Percentiles rank a stretch among this genome's conserved stretches.
Evolutionary conservation across 2,329 filamentous ascomycete genomes (phyloP).

Genomic region (Hypoxylon sp.): DNA sequence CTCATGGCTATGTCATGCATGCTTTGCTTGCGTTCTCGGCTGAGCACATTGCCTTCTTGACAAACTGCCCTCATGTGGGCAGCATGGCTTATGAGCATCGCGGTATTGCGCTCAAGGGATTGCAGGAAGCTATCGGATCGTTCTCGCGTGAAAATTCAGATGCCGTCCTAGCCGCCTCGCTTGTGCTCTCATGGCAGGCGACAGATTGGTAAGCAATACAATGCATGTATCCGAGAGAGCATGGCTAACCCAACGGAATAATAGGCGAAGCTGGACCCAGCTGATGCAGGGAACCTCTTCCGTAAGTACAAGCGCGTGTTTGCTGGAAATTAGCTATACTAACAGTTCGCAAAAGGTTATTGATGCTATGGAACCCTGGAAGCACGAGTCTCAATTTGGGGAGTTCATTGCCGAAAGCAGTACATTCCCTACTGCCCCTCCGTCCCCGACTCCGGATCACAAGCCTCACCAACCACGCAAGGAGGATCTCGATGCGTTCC

Average conservation of each 20-base stretch:
- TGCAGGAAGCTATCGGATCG: slow-evolving; percentile 87
- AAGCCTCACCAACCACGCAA: slow-evolving; percentile 75
- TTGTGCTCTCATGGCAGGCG: slow-evolving; percentile 95
- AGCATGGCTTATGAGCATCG: slow-evolving; percentile 93
- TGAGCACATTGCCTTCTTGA: slow-evolving; percentile 91
- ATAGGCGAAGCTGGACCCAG: slow-evolving; percentile 91
- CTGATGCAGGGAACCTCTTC: slow-evolving; percentile 92
- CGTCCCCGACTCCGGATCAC: slow-evolving; percentile 73
- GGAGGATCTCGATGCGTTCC: slow-evolving; percentile 79
- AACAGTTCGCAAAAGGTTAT: slow-evolving; percentile 73
- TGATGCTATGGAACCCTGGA: slow-evolving; percentile 91
- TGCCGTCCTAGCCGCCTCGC: slow-evolving; percentile 89
- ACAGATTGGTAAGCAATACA: slow-evolving; percentile 85
- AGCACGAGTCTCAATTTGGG: slow-evolving; percentile 87
- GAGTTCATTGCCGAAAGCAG: slow-evolving; percentile 86
- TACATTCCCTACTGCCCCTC: slow-evolving; percentile 77
- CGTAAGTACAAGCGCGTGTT: slow-evolving; percentile 66
- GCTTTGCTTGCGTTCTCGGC: slow-evolving; percentile 94
- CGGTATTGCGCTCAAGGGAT: slow-evolving; percentile 85
- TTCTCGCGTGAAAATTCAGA: slow-evolving; percentile 92
- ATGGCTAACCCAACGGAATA: slow-evolving; percentile 55
- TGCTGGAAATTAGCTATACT: slow-evolving; percentile 40
- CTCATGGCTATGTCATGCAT: slow-evolving; percentile 92
- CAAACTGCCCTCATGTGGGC: slow-evolving; percentile 85
- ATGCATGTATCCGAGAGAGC: slow-evolving; percentile 51